Conservation (phyloP, 805 yeast genomes). For the Candida hungchunana region DNA sequence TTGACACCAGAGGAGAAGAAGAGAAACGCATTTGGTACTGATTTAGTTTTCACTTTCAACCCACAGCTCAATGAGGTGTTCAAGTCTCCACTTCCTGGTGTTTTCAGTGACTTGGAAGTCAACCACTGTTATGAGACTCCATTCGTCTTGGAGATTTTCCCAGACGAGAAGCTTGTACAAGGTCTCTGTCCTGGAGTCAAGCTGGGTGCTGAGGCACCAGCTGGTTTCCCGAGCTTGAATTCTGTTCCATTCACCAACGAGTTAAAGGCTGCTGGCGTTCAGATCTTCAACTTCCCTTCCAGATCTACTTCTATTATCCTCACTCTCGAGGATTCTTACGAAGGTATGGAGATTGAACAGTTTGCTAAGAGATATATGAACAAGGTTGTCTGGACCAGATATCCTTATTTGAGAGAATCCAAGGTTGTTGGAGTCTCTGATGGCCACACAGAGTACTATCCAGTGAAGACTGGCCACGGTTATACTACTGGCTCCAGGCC, state of each 20-base stretch:
- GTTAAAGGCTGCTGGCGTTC: conserved; percentile 57
- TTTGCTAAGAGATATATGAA: conserved; percentile 61
- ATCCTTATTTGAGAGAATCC: conserved; percentile 91
- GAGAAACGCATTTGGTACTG: conserved; percentile 74
- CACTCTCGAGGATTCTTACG: conserved; percentile 50
- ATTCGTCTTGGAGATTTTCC: conserved; percentile 48
- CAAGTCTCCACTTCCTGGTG: conserved; percentile 71
- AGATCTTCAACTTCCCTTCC: conserved; percentile 82
- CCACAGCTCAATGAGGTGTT: conserved; percentile 68
- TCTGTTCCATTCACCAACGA: conserved; percentile 58
- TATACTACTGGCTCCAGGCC: conserved; percentile 35
- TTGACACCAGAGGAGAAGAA: conserved; percentile 64
- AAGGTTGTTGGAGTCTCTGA: conserved; percentile 62
- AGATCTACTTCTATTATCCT: conserved; percentile 78
- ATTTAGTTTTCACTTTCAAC: conserved; percentile 64
- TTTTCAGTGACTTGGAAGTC: conserved; percentile 72
- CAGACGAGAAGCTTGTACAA: conserved; percentile 34
- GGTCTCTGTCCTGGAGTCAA: conserved; percentile 67
- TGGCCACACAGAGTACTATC: conserved; percentile 42
- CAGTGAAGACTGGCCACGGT: conserved; percentile 26
- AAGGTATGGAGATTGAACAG: conserved; percentile 54
- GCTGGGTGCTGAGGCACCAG: conserved; percentile 64
- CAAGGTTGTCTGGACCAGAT: conserved; percentile 65
- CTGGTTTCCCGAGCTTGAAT: conserved; percentile 86
- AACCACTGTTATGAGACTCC: conserved; percentile 70